A percentile compares a stretch with the other conserved stretches of the same genome.
phyloP scores from a whole-genome alignment of 495 filamentous ascomycete genomes.

The Penicillium arizonense region DNA sequence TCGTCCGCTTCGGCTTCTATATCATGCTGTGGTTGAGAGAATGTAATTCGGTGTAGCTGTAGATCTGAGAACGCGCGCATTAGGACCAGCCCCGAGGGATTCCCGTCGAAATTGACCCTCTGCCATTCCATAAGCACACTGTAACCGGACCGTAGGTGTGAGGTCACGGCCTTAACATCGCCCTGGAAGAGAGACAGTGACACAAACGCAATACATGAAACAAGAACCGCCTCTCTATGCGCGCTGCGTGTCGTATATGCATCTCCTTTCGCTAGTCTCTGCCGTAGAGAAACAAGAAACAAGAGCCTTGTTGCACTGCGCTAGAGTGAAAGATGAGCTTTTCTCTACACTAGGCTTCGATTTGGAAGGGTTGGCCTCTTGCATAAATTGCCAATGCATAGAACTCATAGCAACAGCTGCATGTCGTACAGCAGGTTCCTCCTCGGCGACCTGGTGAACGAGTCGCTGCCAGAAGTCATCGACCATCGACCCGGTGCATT shows the following conservation, averaged over 20 bases:
- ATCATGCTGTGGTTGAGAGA: not conserved
- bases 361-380: too few species aligned
- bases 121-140: not conserved
- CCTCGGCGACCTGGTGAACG: not conserved
- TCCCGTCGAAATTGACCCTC: not conserved
- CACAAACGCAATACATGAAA: not conserved
- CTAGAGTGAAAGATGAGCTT: not conserved
- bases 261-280: not conserved
- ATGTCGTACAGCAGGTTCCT: not conserved
- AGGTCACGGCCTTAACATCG: not conserved
- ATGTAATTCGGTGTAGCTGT: not conserved
- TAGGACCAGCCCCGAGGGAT: not conserved
- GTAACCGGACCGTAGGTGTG: not conserved
- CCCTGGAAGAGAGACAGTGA: not conserved
- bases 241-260: not conserved
- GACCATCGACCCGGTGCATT: not conserved
- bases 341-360: too few species aligned
- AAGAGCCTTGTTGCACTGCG: not conserved
- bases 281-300: not conserved
- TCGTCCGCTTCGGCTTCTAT: not conserved
- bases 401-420: not conserved
- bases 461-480: slow-evolving; percentile 1
- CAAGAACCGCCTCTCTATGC: not conserved
- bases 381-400: too few species aligned
- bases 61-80: not conserved